phyloP scores from a whole-genome alignment of 202 grass and related monocot genomes.

The Panicum virgatum region DNA sequence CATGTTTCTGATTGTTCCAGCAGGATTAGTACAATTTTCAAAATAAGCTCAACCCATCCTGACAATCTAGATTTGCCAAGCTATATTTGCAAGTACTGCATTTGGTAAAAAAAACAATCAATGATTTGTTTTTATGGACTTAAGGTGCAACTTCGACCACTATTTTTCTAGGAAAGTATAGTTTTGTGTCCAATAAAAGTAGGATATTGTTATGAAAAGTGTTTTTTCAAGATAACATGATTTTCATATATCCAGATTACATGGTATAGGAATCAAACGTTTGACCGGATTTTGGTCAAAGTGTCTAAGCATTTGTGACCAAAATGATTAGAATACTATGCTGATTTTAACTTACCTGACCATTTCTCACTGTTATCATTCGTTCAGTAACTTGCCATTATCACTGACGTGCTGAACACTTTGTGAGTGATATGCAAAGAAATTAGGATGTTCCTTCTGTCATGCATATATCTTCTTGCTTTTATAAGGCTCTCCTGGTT shows the following conservation, averaged over 20 bases:
- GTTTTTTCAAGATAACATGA: background rate
- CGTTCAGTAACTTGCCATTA: background rate
- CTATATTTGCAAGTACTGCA: background rate
- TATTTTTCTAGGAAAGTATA: conserved; percentile 8
- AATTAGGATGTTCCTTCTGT: conserved; percentile 2
- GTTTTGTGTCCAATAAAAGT: background rate
- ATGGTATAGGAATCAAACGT: background rate
- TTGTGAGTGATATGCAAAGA: background rate
- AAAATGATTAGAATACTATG: background rate
- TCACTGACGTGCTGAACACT: background rate
- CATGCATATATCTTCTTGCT: conserved; percentile 14
- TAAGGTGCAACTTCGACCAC: background rate
- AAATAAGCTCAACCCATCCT: conserved; percentile 20
- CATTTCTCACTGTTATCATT: background rate
- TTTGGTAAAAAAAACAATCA: background rate
- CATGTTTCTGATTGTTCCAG: conserved; percentile 43
- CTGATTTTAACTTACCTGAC: background rate
- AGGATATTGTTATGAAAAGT: background rate
- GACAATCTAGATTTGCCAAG: conserved; percentile 5
- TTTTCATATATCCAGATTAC: background rate
- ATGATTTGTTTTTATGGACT: background rate
- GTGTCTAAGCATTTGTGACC: background rate
- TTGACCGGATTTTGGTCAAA: background rate
- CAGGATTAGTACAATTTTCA: conserved; percentile 22
- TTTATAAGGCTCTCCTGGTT: conserved; percentile 1